These are phyloP conservation scores for Aegilops speltoides DNA, from an alignment of 176 grass and related monocot genomes.

Conservation along the genomic window DNA sequence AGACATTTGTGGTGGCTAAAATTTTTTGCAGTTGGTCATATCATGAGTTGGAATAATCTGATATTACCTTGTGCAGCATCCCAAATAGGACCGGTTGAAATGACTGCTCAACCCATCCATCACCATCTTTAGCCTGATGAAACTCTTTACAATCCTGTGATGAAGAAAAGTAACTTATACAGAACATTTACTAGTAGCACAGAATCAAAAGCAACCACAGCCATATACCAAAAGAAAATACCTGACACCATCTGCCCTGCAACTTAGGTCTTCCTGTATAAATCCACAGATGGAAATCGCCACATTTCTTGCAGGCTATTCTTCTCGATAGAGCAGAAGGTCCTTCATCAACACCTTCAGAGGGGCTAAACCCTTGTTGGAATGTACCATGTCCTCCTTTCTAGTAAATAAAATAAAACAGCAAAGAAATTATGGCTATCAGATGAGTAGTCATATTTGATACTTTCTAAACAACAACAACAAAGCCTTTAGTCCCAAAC, in stretches of 20 bases:
- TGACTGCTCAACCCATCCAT: conserved; percentile 99
- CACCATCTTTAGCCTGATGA: conserved; percentile 98
- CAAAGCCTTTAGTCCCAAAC: too few relatives aligned
- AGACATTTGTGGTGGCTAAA: conserved; percentile 2
- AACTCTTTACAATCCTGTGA: conserved; percentile 92
- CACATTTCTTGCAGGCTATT: conserved; percentile 93
- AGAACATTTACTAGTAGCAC: conserved; percentile 6
- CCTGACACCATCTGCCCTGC: conserved; percentile 99
- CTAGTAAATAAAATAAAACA: conserved; percentile 40
- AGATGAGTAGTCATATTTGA: not conserved
- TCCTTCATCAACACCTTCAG: conserved; percentile 78
- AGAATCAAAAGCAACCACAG: conserved; percentile 3
- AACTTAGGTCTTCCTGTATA: conserved; percentile 84
- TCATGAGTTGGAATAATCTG: conserved; percentile 20
- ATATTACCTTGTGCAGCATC: conserved; percentile 74
- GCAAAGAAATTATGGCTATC: not conserved
- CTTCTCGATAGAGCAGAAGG: conserved; percentile 75
- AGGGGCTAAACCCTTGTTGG: conserved; percentile 69
- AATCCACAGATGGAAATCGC: conserved; percentile 82
- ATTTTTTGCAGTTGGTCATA: not conserved
- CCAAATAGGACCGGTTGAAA: conserved; percentile 84
- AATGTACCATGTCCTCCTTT: conserved; percentile 74
- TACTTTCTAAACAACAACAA: too few relatives aligned
- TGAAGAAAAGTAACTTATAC: not conserved
- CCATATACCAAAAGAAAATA: conserved; percentile 29